phyloP scores from a whole-genome alignment of 2,329 filamentous ascomycete genomes.

The Fusarium buxicola region DNA sequence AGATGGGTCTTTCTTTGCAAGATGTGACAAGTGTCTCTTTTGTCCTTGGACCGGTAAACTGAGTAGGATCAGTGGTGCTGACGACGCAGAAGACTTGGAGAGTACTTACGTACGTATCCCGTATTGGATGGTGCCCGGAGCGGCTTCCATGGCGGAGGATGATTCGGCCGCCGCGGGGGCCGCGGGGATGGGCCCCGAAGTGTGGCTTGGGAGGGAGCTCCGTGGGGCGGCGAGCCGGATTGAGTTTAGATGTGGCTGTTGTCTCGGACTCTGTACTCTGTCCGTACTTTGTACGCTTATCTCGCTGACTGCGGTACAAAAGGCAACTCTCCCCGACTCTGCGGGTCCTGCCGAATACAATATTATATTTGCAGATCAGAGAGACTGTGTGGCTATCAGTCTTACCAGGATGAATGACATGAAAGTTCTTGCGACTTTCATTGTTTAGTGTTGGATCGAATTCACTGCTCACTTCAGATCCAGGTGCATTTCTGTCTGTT shows the following conservation, averaged over 20 bases:
- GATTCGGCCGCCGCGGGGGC: slow-evolving; percentile 29
- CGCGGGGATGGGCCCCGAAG: slow-evolving; percentile 1
- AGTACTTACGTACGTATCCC: slow-evolving; percentile 1
- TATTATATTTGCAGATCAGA: too few species aligned
- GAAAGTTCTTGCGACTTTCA: too few species aligned
- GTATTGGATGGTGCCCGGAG: not conserved
- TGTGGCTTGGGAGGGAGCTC: slow-evolving; percentile 17
- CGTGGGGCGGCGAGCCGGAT: slow-evolving; percentile 13
- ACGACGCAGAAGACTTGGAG: slow-evolving; percentile 3
- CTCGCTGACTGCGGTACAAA: too few species aligned
- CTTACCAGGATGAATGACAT: too few species aligned
- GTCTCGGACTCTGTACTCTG: too few species aligned
- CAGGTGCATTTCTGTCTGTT: not conserved
- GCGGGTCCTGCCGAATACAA: too few species aligned
- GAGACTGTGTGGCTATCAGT: too few species aligned
- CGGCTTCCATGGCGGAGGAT: slow-evolving; percentile 9
- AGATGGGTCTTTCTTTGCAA: too few species aligned
- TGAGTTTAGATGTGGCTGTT: slow-evolving; percentile 14
- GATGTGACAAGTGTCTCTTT: not conserved
- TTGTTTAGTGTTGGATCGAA: not conserved
- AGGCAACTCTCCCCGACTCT: too few species aligned
- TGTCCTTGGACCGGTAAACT: not conserved
- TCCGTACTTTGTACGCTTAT: too few species aligned
- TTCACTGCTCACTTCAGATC: not conserved
- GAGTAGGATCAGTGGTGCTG: slow-evolving; percentile 2